These are phyloP conservation scores for Neurospora sp. DNA, from an alignment of 495 filamentous ascomycete species.

Conservation along the genomic window DNA sequence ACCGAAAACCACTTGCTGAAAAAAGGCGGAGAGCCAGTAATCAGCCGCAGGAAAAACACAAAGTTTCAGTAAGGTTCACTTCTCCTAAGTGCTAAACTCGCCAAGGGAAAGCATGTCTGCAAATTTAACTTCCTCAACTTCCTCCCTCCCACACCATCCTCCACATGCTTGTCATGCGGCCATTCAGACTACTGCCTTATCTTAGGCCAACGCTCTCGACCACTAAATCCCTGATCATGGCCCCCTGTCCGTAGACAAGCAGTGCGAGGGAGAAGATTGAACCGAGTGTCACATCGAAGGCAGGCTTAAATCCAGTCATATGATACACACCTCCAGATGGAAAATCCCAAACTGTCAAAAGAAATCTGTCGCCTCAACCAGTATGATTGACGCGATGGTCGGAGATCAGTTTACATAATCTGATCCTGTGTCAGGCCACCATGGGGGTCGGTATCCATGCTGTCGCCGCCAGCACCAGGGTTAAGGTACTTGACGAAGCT, in stretches of 20 bases:
- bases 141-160: background rate
- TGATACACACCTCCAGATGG: background rate
- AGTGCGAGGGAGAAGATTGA: background rate
- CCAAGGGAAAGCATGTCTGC: background rate
- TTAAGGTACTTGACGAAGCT: slow-evolving; percentile 86
- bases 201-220: background rate
- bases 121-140: background rate
- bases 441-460: slow-evolving; percentile 76
- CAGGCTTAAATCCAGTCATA: background rate
- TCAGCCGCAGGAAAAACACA: background rate
- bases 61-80: background rate
- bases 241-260: background rate
- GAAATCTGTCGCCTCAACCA: background rate
- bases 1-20: background rate
- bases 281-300: background rate
- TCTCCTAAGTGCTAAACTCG: background rate
- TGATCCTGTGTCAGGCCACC: slow-evolving; percentile 83
- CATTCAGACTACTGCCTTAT: background rate
- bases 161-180: background rate
- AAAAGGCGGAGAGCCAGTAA: background rate
- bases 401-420: slow-evolving; percentile 63
- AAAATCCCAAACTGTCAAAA: background rate
- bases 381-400: background rate
- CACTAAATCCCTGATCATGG: background rate
- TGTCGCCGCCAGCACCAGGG: slow-evolving; percentile 47